Evolutionary conservation across 257 asterid species (phyloP).

Genomic region (Nicotiana noctiflora): DNA sequence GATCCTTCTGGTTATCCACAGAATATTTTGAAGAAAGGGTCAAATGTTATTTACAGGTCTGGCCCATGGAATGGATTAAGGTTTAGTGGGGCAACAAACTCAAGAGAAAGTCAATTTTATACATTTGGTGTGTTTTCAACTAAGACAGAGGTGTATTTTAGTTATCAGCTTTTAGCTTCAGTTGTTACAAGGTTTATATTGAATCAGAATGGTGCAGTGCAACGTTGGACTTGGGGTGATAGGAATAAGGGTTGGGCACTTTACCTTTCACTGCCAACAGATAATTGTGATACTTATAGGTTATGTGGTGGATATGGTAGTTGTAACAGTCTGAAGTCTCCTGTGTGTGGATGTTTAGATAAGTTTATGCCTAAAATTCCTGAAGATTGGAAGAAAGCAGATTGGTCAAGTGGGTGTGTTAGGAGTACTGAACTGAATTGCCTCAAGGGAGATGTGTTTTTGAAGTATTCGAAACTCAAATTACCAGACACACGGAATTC

Average conservation of each 20-base stretch:
- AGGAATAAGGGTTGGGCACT: constrained; percentile 21
- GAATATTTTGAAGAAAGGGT: constrained; percentile 6
- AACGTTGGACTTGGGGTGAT: constrained; percentile 28
- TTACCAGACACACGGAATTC: constrained; percentile 17
- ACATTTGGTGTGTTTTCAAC: constrained; percentile 11
- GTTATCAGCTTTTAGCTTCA: neutral
- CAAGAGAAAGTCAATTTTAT: constrained; percentile 11
- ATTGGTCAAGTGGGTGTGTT: constrained; percentile 23
- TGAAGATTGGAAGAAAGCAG: constrained; percentile 16
- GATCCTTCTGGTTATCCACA: constrained; percentile 24
- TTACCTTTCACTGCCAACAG: constrained; percentile 14
- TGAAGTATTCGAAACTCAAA: constrained; percentile 11
- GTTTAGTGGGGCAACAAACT: constrained; percentile 19
- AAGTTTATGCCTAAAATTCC: constrained; percentile 20
- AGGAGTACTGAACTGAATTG: constrained; percentile 10
- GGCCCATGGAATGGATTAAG: constrained; percentile 32
- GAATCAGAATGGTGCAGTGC: constrained; percentile 15
- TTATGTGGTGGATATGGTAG: constrained; percentile 38
- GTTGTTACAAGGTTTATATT: constrained; percentile 19
- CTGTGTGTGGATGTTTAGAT: constrained; percentile 29
- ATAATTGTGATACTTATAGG: constrained; percentile 29
- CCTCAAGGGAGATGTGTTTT: constrained; percentile 20
- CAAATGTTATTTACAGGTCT: neutral
- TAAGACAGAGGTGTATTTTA: constrained; percentile 19
- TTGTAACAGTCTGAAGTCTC: constrained; percentile 19